A percentile compares a stretch with the other conserved stretches of the same genome.
phyloP scores from a whole-genome alignment of 1,284 basidiomycete species.

The Puccinia polysora region DNA sequence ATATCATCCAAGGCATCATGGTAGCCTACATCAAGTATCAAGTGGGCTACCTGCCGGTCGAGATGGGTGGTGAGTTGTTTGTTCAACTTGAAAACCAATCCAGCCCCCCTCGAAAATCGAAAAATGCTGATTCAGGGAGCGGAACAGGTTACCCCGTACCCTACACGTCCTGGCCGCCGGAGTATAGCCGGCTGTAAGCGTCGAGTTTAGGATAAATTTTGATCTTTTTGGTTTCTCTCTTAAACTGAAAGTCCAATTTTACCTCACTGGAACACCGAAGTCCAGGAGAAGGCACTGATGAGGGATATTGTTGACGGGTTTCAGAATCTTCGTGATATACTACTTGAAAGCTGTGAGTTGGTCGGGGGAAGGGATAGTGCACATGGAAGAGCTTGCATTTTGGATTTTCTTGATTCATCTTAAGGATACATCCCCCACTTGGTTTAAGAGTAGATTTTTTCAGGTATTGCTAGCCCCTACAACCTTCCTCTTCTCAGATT shows the following conservation, averaged over 20 bases:
- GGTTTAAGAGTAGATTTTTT: slow-evolving; percentile 20
- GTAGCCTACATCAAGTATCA: slow-evolving; percentile 30
- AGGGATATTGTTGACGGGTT: neutral
- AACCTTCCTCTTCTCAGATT: neutral
- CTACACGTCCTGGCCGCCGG: slow-evolving; percentile 12
- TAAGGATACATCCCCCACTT: slow-evolving; percentile 1
- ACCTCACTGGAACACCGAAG: neutral
- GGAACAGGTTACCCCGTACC: slow-evolving; percentile 29
- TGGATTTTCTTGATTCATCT: slow-evolving; percentile 29
- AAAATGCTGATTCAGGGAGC: no score
- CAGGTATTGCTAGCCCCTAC: neutral
- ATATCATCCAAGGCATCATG: slow-evolving; percentile 1
- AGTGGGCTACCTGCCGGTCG: slow-evolving; percentile 22
- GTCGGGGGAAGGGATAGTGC: slow-evolving; percentile 17
- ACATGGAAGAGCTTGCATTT: slow-evolving; percentile 27
- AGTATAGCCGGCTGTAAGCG: slow-evolving; percentile 9
- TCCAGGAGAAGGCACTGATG: no score
- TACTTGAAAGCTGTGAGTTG: slow-evolving; percentile 15
- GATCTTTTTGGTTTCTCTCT: neutral
- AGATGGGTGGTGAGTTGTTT: slow-evolving; percentile 29
- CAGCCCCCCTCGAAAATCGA: no score
- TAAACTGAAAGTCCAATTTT: neutral
- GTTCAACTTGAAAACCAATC: no score
- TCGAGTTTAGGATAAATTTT: neutral
- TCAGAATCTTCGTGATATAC: slow-evolving; percentile 8